phyloP scores from a whole-genome alignment of 495 filamentous ascomycete genomes.

The Elaphomyces granulatus region DNA sequence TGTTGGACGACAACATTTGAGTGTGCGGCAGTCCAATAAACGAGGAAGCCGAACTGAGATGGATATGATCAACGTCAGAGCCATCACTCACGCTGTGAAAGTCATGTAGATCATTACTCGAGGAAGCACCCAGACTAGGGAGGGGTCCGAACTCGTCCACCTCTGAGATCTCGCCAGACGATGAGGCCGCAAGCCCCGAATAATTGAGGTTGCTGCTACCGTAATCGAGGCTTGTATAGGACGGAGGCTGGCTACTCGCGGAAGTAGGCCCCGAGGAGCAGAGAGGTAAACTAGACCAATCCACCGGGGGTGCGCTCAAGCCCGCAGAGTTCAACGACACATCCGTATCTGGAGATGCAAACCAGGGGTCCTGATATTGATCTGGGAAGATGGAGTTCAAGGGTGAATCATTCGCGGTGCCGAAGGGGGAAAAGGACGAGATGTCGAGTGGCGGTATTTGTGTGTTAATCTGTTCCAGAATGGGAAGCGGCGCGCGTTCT shows the following conservation, averaged over 20 bases:
- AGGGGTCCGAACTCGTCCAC: conserved; percentile 47
- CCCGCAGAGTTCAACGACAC: conserved; percentile 51
- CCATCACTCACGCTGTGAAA: conserved; percentile 39
- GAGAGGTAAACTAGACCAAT: conserved; percentile 62
- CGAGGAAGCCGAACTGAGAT: conserved; percentile 37
- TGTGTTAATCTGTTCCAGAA: conserved; percentile 25
- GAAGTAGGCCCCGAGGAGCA: conserved; percentile 40
- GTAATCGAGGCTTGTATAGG: conserved; percentile 54
- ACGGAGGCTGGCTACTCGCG: conserved; percentile 54
- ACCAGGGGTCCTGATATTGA: conserved; percentile 27
- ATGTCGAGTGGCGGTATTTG: conserved; percentile 27
- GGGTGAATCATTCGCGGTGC: conserved; percentile 23
- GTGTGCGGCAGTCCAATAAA: conserved; percentile 39
- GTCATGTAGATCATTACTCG: conserved; percentile 25
- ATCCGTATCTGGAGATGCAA: conserved; percentile 45
- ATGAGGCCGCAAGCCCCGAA: conserved; percentile 40
- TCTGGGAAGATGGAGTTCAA: conserved; percentile 31
- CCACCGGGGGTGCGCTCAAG: conserved; percentile 46
- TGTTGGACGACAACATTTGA: conserved; percentile 36
- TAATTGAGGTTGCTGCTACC: conserved; percentile 38
- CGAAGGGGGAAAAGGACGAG: conserved; percentile 22
- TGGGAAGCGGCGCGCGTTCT: conserved; percentile 32
- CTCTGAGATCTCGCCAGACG: conserved; percentile 64
- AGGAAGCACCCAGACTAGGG: conserved; percentile 19
- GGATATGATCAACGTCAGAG: conserved; percentile 39